Evolutionary conservation across 192 early-diverging fungal species (phyloP).

Genomic region (Gigaspora rosea): DNA sequence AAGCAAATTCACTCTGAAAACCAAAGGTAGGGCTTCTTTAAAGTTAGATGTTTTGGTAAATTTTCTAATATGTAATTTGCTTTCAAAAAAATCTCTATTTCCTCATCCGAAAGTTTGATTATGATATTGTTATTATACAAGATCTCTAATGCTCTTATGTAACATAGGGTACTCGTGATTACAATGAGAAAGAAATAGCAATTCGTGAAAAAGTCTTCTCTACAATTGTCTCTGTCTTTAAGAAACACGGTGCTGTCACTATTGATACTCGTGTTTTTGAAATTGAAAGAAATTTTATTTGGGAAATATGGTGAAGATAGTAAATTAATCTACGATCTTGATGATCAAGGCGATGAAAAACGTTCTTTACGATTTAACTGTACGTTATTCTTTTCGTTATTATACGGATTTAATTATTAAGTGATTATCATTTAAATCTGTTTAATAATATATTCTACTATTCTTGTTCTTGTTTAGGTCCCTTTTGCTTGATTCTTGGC

Average conservation of each 20-base stretch:
- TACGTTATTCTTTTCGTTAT: slow-evolving; percentile 28
- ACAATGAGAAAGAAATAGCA: slow-evolving; percentile 96
- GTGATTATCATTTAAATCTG: not conserved
- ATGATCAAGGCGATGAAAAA: slow-evolving; percentile 95
- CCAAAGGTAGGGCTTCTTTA: slow-evolving; percentile 64
- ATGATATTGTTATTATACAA: too few species aligned
- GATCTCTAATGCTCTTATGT: not conserved
- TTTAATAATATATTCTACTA: not conserved
- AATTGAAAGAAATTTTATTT: slow-evolving; percentile 90
- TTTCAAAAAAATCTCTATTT: not conserved
- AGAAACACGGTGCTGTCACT: slow-evolving; percentile 95
- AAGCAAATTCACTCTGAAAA: slow-evolving; percentile 72
- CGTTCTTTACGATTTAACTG: slow-evolving; percentile 97
- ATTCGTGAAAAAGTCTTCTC: slow-evolving; percentile 89
- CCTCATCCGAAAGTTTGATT: not conserved
- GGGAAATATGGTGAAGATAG: slow-evolving; percentile 99
- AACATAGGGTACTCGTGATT: slow-evolving; percentile 89
- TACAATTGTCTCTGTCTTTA: slow-evolving; percentile 86
- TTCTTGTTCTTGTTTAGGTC: slow-evolving; percentile 46
- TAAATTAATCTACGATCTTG: slow-evolving; percentile 97
- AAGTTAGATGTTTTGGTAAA: not conserved
- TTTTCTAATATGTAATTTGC: not conserved
- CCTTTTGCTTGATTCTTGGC: slow-evolving; percentile 97
- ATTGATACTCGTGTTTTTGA: slow-evolving; percentile 99
- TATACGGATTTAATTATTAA: not conserved